These are phyloP conservation scores for Beauveria varroae DNA, from an alignment of 2,329 filamentous ascomycete genomes.

Conservation along the genomic window DNA sequence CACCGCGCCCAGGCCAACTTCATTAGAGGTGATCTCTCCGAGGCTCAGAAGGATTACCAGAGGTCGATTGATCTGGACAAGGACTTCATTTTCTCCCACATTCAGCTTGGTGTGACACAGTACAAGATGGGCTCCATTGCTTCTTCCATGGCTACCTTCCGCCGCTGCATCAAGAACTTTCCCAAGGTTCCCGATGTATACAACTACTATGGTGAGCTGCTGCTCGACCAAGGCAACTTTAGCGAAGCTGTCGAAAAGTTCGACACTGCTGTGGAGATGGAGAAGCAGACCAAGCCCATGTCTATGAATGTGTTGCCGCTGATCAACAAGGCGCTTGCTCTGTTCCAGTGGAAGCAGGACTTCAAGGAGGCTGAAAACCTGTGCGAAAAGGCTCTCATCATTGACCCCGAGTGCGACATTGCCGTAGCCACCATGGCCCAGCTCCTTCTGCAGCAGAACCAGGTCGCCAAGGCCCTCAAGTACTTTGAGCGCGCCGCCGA, in stretches of 20 bases:
- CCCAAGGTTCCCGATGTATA: slow-evolving; percentile 94
- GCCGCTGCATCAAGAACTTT: slow-evolving; percentile 97
- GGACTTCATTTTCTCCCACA: slow-evolving; percentile 98
- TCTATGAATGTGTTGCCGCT: slow-evolving; percentile 96
- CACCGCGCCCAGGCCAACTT: slow-evolving; percentile 98
- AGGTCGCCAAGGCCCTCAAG: slow-evolving; percentile 87
- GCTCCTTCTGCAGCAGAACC: slow-evolving; percentile 92
- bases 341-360: slow-evolving; percentile 98
- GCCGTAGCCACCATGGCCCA: slow-evolving; percentile 98
- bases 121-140: slow-evolving; percentile 99
- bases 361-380: slow-evolving; percentile 91
- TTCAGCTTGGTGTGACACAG: slow-evolving; percentile 96
- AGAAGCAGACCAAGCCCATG: slow-evolving; percentile 87
- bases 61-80: slow-evolving; percentile 96
- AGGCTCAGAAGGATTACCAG: slow-evolving; percentile 97
- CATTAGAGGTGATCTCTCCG: slow-evolving; percentile 87
- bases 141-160: slow-evolving; percentile 97
- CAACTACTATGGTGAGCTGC: slow-evolving; percentile 97
- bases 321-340: slow-evolving; percentile 95
- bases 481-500: slow-evolving; percentile 97
- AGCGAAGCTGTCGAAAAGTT: slow-evolving; percentile 96
- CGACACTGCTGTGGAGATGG: slow-evolving; percentile 96
- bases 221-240: slow-evolving; percentile 94
- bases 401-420: slow-evolving; percentile 97
- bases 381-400: slow-evolving; percentile 94